Evolutionary conservation across 2,329 filamentous ascomycete genomes (phyloP).

Genomic region (Lithohypha guttulata): DNA sequence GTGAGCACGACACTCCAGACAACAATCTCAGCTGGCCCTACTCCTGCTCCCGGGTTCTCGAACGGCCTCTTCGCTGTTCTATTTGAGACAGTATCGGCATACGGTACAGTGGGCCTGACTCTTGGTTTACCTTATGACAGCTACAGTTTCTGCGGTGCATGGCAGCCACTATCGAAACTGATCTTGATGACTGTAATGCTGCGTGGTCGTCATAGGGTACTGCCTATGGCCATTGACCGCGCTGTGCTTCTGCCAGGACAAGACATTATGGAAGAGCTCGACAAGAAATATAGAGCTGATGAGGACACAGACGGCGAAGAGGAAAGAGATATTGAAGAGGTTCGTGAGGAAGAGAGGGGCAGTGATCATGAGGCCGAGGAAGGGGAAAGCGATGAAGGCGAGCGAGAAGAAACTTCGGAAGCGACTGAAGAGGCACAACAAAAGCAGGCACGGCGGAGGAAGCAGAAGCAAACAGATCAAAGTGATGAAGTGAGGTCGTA

Average conservation of each 20-base stretch:
- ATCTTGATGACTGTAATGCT: slow-evolving; percentile 50
- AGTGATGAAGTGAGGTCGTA: too few species aligned
- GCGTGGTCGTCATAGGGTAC: slow-evolving; percentile 44
- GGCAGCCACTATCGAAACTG: slow-evolving; percentile 47
- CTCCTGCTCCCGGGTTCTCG: slow-evolving; percentile 21
- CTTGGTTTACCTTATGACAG: slow-evolving; percentile 44
- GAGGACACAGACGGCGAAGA: neutral
- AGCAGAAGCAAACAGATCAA: too few species aligned
- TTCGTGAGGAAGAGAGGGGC: slow-evolving; percentile 3
- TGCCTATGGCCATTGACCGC: slow-evolving; percentile 47
- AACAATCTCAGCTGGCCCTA: neutral
- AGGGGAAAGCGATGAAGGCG: neutral
- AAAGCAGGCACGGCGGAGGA: neutral
- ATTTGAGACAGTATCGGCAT: slow-evolving; percentile 48
- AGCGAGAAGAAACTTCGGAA: too few species aligned
- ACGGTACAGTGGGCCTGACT: slow-evolving; percentile 52
- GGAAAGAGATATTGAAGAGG: slow-evolving; percentile 1
- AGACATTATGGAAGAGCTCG: slow-evolving; percentile 11
- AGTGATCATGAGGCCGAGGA: neutral
- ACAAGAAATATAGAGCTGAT: slow-evolving; percentile 4
- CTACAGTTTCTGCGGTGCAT: slow-evolving; percentile 46
- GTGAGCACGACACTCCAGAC: neutral
- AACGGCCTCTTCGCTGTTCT: slow-evolving; percentile 26
- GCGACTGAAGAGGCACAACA: neutral
- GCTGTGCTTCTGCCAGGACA: slow-evolving; percentile 37